phyloP scores from a whole-genome alignment of 805 yeast species.

The Candida jianshihensis region DNA sequence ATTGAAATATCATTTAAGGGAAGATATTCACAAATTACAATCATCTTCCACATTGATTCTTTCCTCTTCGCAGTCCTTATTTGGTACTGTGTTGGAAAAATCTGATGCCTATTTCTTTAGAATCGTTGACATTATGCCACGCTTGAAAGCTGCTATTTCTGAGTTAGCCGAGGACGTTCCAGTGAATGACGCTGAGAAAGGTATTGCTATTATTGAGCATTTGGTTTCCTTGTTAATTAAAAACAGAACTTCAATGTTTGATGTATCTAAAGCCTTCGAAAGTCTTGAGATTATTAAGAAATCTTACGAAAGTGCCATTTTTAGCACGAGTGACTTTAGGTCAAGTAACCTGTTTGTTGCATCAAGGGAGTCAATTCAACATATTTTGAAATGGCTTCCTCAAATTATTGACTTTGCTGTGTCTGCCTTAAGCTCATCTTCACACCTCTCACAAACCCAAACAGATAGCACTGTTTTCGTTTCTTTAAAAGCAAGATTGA shows the following conservation, averaged over 20 bases:
- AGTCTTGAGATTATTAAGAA: conserved; percentile 15
- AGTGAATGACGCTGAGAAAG: conserved; percentile 62
- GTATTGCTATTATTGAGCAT: conserved; percentile 71
- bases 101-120: conserved; percentile 57
- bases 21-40: conserved; percentile 59
- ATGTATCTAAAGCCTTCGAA: conserved; percentile 17
- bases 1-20: conserved; percentile 54
- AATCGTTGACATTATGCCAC: conserved; percentile 72
- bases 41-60: conserved; percentile 57
- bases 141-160: conserved; percentile 59
- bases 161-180: conserved; percentile 70
- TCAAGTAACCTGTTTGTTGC: conserved; percentile 10
- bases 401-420: conserved; percentile 26
- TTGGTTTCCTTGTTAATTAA: conserved; percentile 51
- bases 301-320: conserved; percentile 17
- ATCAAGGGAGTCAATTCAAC: conserved; percentile 7
- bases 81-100: conserved; percentile 29
- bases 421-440: conserved; percentile 13
- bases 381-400: conserved; percentile 27
- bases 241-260: conserved; percentile 40
- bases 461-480: conserved; percentile 17
- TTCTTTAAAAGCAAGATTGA: conserved; percentile 10
- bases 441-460: conserved; percentile 8
- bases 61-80: conserved; percentile 43
- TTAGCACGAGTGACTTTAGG: conserved; percentile 12